Base-by-base conservation (phyloP, 2,329 filamentous ascomycete genomes). In the Fonsecaea erecta region DNA sequence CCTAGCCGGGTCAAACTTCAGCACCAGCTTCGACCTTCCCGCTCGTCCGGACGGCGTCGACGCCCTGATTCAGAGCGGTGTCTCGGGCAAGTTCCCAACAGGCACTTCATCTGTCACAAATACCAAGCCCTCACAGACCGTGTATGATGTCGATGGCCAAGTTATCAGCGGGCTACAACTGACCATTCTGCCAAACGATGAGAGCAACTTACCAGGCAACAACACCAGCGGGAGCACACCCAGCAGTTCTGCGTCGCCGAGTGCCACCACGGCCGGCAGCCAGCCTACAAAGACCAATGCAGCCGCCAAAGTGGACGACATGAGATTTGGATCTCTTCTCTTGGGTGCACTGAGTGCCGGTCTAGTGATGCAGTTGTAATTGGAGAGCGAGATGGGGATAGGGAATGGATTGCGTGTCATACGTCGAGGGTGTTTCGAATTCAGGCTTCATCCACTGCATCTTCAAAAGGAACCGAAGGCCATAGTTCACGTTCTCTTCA, bases 1-100 rank as follows among this genome's bases (percentile, higher is more conserved):
- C 60, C 93, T 97, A 79, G 84, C 81, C 66, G 81, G 82, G 69
- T 79, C 84, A 65, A 85, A 83, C 67, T 96, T 97, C 82, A 85
- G 85, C 78, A 88, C 81, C 76, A 90, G 92, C 82, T 98, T 96
- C 81, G 89, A 88, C 52, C 81, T 97, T 63, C 93, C 90, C 54
- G 79, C 74, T 2, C 82, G 86, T 5, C 92, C 92, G 12, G 81
- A 85, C 3, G 90, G 88, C 70, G 88, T 88, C 43, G 82, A 88
- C 66, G 82, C 85, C 52, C 83, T 97, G 73, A 94, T 97, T 75
- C 82, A 91, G 70, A 86, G 90, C 55, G 93, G 94, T 68, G 85
- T 96, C 66, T 51, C 52, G 0, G 80, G 78, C 55, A 85, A 85
- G 68, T 85, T 87, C 62, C 87, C 88, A 43, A 78, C 75, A 14